Evolutionary conservation across 805 yeast species (phyloP).

Genomic region (Suhomyces sp.): DNA sequence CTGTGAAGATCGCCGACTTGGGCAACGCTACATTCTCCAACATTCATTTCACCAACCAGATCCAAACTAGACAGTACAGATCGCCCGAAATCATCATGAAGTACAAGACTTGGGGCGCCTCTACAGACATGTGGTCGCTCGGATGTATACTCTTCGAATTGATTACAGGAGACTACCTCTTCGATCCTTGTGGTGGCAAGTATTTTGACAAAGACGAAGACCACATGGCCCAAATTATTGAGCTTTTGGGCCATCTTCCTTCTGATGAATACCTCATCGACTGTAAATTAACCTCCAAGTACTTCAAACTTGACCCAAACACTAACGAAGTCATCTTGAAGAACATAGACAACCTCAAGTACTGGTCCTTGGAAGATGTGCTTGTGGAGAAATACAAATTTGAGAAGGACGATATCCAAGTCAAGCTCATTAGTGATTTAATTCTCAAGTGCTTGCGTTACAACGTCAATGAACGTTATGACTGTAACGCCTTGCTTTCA

Average conservation of each 20-base stretch:
- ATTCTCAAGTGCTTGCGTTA: constrained; percentile 48
- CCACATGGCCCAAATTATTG: constrained; percentile 61
- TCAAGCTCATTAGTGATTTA: constrained; percentile 43
- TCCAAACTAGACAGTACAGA: constrained; percentile 89
- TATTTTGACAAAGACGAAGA: constrained; percentile 54
- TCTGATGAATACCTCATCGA: constrained; percentile 36
- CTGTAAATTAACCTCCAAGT: constrained; percentile 39
- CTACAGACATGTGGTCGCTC: constrained; percentile 59
- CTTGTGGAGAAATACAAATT: constrained; percentile 49
- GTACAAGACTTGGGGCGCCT: constrained; percentile 55
- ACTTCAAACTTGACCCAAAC: constrained; percentile 32
- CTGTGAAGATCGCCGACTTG: constrained; percentile 82
- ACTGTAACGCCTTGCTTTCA: constrained; percentile 50
- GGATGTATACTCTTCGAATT: constrained; percentile 60
- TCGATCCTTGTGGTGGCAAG: constrained; percentile 56
- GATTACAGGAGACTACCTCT: constrained; percentile 58
- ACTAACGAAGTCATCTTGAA: constrained; percentile 31
- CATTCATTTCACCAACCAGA: constrained; percentile 81
- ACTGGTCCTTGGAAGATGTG: constrained; percentile 51
- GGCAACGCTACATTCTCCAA: constrained; percentile 88
- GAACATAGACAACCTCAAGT: constrained; percentile 46
- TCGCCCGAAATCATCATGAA: constrained; percentile 64
- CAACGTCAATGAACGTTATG: constrained; percentile 49
- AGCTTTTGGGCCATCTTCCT: constrained; percentile 46
- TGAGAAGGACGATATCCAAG: constrained; percentile 27